These are phyloP conservation scores for Suillus hirtellus DNA, from an alignment of 768 basidiomycete genomes.

Conservation along the genomic window DNA sequence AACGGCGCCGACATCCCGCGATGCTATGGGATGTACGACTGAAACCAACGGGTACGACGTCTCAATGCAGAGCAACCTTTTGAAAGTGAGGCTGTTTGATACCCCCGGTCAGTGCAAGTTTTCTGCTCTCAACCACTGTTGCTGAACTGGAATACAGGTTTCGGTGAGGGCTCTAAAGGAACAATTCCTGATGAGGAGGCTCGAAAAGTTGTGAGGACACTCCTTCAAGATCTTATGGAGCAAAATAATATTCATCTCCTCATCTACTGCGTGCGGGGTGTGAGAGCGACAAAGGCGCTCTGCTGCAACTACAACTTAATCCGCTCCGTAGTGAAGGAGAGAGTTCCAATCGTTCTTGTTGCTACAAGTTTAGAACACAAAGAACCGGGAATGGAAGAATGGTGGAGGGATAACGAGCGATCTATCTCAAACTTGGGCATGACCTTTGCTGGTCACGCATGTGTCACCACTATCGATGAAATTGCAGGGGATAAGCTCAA, in stretches of 20 bases:
- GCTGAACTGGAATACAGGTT: constrained; percentile 17
- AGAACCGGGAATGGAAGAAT: constrained; percentile 35
- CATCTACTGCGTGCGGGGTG: constrained; percentile 35
- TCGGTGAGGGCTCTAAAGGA: constrained; percentile 31
- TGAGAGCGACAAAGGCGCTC: constrained; percentile 25
- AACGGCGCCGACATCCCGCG: constrained; percentile 27
- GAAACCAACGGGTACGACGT: not conserved
- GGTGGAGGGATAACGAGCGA: constrained; percentile 40
- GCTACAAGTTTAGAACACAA: constrained; percentile 37
- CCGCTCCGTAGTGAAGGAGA: constrained; percentile 28
- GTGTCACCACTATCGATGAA: constrained; percentile 28
- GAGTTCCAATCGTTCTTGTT: constrained; percentile 32
- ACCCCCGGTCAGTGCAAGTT: constrained; percentile 21
- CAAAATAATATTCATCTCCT: constrained; percentile 31
- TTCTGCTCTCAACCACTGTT: too few species aligned
- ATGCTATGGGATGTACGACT: constrained; percentile 20
- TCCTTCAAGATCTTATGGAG: constrained; percentile 37
- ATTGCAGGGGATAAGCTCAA: not conserved
- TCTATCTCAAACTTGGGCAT: constrained; percentile 35
- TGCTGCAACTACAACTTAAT: constrained; percentile 35
- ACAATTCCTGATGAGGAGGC: constrained; percentile 26
- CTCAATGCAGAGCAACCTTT: not conserved
- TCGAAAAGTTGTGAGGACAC: constrained; percentile 24
- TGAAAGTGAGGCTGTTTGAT: constrained; percentile 29
- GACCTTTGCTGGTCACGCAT: constrained; percentile 40